Percentiles rank a stretch among this genome's conserved stretches.
These are phyloP conservation scores for Mycena albidolilacea DNA, from an alignment of 768 basidiomycete genomes.

Conservation along the genomic window DNA sequence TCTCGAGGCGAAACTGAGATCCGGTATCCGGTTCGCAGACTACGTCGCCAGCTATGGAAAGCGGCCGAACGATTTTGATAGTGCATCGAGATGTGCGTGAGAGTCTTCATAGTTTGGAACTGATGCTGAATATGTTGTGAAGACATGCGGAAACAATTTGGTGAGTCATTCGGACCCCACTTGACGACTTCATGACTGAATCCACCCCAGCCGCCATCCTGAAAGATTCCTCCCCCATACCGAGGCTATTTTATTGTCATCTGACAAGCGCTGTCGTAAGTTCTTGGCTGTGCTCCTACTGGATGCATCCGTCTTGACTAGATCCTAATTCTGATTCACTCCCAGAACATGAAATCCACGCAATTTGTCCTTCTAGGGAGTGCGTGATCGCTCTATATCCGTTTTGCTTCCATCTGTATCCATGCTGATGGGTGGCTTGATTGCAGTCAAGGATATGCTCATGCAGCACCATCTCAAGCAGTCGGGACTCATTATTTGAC, in stretches of 20 bases:
- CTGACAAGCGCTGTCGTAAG: constrained; percentile 80
- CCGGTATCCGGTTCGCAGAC: constrained; percentile 72
- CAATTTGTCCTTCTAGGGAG: constrained; percentile 60
- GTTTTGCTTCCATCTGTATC: not conserved
- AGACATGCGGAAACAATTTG: constrained; percentile 83
- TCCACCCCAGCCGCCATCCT: constrained; percentile 57
- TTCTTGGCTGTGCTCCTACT: constrained; percentile 22
- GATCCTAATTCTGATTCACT: too few species aligned
- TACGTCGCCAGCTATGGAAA: constrained; percentile 77
- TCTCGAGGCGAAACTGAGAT: constrained; percentile 69
- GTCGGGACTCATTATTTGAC: constrained; percentile 27
- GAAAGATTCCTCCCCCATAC: constrained; percentile 70
- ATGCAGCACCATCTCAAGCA: constrained; percentile 35
- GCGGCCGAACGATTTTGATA: constrained; percentile 75
- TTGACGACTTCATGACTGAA: not conserved
- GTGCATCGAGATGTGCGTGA: constrained; percentile 71
- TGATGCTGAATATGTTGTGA: not conserved
- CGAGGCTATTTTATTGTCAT: constrained; percentile 77
- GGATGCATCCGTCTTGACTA: not conserved
- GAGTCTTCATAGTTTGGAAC: too few species aligned
- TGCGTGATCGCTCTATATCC: not conserved
- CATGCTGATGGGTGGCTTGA: not conserved
- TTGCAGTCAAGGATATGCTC: constrained; percentile 33
- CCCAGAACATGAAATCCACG: constrained; percentile 74
- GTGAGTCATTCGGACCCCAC: constrained; percentile 41